Percentiles rank a stretch among this genome's conserved stretches.
Evolutionary conservation across 345 rosid genomes (phyloP).

Genomic region (Schrenkiella parvula): DNA sequence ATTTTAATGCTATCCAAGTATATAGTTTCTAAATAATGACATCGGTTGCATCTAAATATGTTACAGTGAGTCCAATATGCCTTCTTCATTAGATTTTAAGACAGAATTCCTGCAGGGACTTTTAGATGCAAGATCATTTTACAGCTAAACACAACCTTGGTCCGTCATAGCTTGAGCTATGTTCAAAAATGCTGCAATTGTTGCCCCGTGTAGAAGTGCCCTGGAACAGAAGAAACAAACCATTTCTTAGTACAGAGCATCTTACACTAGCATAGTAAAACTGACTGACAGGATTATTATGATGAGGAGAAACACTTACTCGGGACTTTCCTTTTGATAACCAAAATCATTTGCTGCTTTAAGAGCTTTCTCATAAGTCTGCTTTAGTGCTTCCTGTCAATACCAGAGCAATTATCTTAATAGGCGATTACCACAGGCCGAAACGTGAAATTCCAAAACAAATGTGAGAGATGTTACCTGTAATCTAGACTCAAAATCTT

Average conservation of each 20-base stretch:
- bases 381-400: constrained; percentile 92
- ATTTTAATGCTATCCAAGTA: constrained; percentile 10
- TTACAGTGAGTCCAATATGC: constrained; percentile 12
- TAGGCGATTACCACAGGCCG: background rate
- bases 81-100: background rate
- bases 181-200: constrained; percentile 81
- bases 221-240: constrained; percentile 31
- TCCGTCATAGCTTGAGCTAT: constrained; percentile 98
- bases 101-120: background rate
- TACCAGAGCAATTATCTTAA: constrained; percentile 5
- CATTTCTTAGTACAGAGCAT: background rate
- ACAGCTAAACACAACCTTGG: constrained; percentile 88
- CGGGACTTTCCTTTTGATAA: constrained; percentile 90
- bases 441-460: background rate
- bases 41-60: constrained; percentile 15
- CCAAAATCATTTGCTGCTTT: constrained; percentile 95
- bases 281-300: background rate
- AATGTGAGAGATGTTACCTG: constrained; percentile 48
- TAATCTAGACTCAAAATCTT: constrained; percentile 91
- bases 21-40: constrained; percentile 16
- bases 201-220: constrained; percentile 83
- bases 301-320: constrained; percentile 52
- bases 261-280: background rate
- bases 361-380: constrained; percentile 77
- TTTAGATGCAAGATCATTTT: background rate